Percentiles rank a stretch among this genome's conserved stretches.
Evolutionary conservation across 2,329 filamentous ascomycete genomes (phyloP).

Genomic region (Cladosporium halotolerans): DNA sequence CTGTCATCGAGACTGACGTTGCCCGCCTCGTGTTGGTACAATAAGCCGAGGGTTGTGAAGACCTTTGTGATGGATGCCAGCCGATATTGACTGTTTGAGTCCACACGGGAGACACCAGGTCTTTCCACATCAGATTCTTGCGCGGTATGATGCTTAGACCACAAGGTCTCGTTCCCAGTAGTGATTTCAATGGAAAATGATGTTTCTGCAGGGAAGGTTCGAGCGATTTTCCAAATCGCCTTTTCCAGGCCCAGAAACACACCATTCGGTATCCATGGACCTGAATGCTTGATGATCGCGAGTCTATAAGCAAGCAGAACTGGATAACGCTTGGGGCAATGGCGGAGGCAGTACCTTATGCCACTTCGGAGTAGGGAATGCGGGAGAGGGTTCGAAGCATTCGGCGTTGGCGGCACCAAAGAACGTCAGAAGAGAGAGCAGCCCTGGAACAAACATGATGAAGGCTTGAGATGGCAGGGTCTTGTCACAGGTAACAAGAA

Average conservation of each 20-base stretch:
- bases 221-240: constrained; percentile 21
- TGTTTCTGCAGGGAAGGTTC: constrained; percentile 26
- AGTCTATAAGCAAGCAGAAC: neutral
- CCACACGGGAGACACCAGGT: constrained; percentile 32
- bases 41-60: constrained; percentile 45
- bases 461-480: too few relatives aligned
- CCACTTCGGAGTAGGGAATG: constrained; percentile 32
- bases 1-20: constrained; percentile 43
- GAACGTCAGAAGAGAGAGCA: too few relatives aligned
- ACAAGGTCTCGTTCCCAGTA: constrained; percentile 33
- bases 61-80: constrained; percentile 38
- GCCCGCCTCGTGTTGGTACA: constrained; percentile 50
- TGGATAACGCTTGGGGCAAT: constrained; percentile 21
- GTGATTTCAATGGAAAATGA: constrained; percentile 39
- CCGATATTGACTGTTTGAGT: constrained; percentile 36
- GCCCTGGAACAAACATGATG: too few relatives aligned
- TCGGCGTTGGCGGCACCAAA: neutral
- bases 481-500: too few relatives aligned
- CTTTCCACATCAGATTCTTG: constrained; percentile 31
- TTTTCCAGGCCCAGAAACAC: constrained; percentile 28
- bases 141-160: constrained; percentile 35
- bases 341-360: constrained; percentile 16
- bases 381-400: constrained; percentile 34
- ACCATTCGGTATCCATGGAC: constrained; percentile 11
- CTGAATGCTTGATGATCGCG: neutral